Conservation (phyloP, 306 rosid genomes). For the Hippophae gyantsensis region DNA sequence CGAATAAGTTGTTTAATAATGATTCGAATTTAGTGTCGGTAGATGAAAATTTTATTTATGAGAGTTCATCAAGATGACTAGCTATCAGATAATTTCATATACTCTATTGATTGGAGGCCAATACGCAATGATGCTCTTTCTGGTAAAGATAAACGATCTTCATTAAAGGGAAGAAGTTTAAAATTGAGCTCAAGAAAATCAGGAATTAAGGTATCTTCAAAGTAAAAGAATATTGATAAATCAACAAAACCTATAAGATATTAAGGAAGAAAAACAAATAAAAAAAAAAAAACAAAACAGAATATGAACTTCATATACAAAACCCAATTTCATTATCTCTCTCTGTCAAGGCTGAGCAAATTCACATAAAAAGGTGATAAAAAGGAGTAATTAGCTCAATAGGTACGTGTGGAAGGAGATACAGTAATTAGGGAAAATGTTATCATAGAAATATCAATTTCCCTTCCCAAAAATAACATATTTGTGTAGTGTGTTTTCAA, state of each 20-base stretch:
- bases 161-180: background rate
- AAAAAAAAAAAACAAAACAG: too few relatives aligned
- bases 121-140: conserved; percentile 29
- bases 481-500: too few relatives aligned
- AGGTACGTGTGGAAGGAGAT: conserved; percentile 19
- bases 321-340: conserved; percentile 23
- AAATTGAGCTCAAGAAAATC: conserved; percentile 19
- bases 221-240: conserved; percentile 30
- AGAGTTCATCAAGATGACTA: conserved; percentile 16
- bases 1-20: conserved; percentile 1
- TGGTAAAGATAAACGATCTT: background rate
- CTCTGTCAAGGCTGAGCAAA: conserved; percentile 23
- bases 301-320: conserved; percentile 28
- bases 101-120: conserved; percentile 26
- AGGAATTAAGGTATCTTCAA: conserved; percentile 40
- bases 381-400: conserved; percentile 42
- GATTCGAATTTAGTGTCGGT: conserved; percentile 19
- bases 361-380: conserved; percentile 21
- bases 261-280: too few relatives aligned
- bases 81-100: conserved; percentile 18
- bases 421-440: too few relatives aligned
- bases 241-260: conserved; percentile 3
- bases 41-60: conserved; percentile 34
- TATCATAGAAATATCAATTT: too few relatives aligned
- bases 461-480: too few relatives aligned